Conservation (phyloP, 371 early-diverging fungal genomes). For the Syncephalastrum racemosum region DNA sequence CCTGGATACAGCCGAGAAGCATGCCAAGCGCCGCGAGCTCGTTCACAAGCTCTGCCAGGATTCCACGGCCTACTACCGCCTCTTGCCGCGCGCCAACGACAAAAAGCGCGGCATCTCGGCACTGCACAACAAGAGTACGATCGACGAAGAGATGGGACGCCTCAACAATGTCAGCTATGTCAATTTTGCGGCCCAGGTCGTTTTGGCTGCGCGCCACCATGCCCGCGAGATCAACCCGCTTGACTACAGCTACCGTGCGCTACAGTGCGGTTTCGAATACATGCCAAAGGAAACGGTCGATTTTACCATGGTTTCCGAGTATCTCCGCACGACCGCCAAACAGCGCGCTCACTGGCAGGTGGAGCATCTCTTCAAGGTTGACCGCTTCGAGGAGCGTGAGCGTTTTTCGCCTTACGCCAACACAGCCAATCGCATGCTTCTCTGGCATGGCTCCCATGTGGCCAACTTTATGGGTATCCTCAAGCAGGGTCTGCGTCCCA, state of each 20-base stretch:
- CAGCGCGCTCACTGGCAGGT: conserved; percentile 29
- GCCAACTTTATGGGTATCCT: conserved; percentile 49
- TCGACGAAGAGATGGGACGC: conserved; percentile 30
- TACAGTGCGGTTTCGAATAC: conserved; percentile 36
- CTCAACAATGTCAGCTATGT: conserved; percentile 44
- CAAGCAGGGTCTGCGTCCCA: conserved; percentile 43
- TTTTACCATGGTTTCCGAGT: conserved; percentile 38
- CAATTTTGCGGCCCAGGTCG: conserved; percentile 48
- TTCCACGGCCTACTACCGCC: conserved; percentile 38
- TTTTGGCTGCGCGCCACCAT: conserved; percentile 53
- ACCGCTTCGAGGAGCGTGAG: conserved; percentile 28
- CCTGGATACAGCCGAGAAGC: conserved; percentile 4
- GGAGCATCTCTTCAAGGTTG: conserved; percentile 33
- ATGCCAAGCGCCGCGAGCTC: conserved; percentile 16
- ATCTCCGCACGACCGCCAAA: conserved; percentile 37
- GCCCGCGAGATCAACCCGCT: conserved; percentile 38
- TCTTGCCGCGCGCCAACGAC: conserved; percentile 30
- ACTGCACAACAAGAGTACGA: conserved; percentile 10
- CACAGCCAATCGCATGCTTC: conserved; percentile 35
- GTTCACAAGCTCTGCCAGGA: conserved; percentile 28
- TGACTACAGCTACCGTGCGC: conserved; percentile 50
- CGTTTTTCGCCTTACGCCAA: conserved; percentile 25
- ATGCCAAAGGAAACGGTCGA: conserved; percentile 14
- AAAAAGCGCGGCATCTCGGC: conserved; percentile 23
- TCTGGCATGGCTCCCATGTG: conserved; percentile 54